Percentiles rank a stretch among this genome's conserved stretches.
phyloP scores from a whole-genome alignment of 2,329 filamentous ascomycete genomes.

The Ambrosiella cleistominuta region DNA sequence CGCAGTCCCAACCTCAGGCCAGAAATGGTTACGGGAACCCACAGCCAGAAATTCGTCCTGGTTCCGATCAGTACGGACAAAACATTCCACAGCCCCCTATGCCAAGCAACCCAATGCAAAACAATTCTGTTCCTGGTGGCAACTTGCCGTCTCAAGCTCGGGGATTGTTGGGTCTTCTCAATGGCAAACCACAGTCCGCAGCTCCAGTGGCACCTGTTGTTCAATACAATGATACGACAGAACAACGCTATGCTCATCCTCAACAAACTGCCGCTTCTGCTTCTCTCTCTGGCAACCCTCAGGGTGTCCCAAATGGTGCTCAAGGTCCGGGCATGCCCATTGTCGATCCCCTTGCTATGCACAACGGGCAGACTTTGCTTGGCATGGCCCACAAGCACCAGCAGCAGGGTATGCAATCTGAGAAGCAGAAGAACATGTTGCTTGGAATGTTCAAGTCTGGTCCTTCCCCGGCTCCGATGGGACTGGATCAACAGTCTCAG shows the following conservation, averaged over 20 bases:
- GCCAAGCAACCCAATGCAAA: neutral
- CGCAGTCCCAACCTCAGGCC: slow-evolving; percentile 8
- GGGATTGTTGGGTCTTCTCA: slow-evolving; percentile 26
- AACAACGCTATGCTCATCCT: slow-evolving; percentile 6
- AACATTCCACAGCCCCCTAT: neutral
- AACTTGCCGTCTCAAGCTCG: slow-evolving; percentile 20
- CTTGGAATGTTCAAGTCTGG: slow-evolving; percentile 36
- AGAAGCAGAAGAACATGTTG: slow-evolving; percentile 29
- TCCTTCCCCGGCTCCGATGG: slow-evolving; percentile 1
- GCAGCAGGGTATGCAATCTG: slow-evolving; percentile 11
- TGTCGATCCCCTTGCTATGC: slow-evolving; percentile 11
- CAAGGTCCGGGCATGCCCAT: neutral
- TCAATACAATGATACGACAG: neutral
- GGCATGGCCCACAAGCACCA: slow-evolving; percentile 12
- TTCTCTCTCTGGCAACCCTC: too few relatives aligned
- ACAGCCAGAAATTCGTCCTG: slow-evolving; percentile 8
- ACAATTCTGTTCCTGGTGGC: neutral
- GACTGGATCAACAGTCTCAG: slow-evolving; percentile 5
- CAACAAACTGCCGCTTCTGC: neutral
- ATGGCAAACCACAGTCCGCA: slow-evolving; percentile 13
- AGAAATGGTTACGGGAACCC: neutral
- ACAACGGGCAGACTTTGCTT: slow-evolving; percentile 10
- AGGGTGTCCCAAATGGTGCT: too few relatives aligned
- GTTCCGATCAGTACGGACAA: slow-evolving; percentile 8
- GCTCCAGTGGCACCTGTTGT: neutral